A percentile compares a stretch with the other conserved stretches of the same genome.
These are phyloP conservation scores for Elsinoe arachidis DNA, from an alignment of 2,329 filamentous ascomycete genomes.

Conservation along the genomic window DNA sequence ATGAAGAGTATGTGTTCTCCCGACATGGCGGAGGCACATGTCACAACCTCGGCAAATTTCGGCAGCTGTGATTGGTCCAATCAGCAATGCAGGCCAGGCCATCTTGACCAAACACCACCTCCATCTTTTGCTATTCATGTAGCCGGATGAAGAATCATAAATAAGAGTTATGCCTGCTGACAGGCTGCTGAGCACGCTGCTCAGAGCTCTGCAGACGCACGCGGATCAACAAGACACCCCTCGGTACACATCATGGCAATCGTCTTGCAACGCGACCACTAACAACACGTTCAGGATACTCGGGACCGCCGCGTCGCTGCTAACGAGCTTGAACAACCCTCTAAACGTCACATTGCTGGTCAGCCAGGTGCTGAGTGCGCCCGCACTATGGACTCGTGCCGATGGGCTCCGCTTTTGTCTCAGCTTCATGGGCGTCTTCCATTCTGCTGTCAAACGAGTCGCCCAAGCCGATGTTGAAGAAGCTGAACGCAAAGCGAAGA, in stretches of 20 bases:
- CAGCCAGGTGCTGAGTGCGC: slow-evolving; percentile 61
- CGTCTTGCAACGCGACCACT: slow-evolving; percentile 10
- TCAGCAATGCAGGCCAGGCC: too few relatives aligned
- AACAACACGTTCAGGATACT: slow-evolving; percentile 37
- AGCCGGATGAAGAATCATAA: not conserved
- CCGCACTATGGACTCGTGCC: slow-evolving; percentile 59
- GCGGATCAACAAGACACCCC: slow-evolving; percentile 52
- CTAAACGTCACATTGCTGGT: slow-evolving; percentile 66
- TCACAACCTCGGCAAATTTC: not conserved
- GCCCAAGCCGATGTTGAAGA: slow-evolving; percentile 38
- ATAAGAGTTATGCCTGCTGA: slow-evolving; percentile 53
- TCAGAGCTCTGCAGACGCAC: slow-evolving; percentile 54
- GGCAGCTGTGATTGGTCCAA: not conserved
- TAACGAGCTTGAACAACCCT: slow-evolving; percentile 63
- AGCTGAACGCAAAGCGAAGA: slow-evolving; percentile 14
- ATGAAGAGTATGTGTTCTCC: not conserved
- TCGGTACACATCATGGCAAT: slow-evolving; percentile 34
- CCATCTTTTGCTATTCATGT: not conserved
- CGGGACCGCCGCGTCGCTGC: slow-evolving; percentile 57
- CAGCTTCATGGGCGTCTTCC: slow-evolving; percentile 62
- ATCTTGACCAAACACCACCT: not conserved
- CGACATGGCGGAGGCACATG: not conserved
- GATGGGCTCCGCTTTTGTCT: slow-evolving; percentile 55
- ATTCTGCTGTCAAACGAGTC: slow-evolving; percentile 53
- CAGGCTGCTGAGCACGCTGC: slow-evolving; percentile 56